These are phyloP conservation scores for Podospora conica DNA, from an alignment of 495 filamentous ascomycete genomes.

Conservation along the genomic window DNA sequence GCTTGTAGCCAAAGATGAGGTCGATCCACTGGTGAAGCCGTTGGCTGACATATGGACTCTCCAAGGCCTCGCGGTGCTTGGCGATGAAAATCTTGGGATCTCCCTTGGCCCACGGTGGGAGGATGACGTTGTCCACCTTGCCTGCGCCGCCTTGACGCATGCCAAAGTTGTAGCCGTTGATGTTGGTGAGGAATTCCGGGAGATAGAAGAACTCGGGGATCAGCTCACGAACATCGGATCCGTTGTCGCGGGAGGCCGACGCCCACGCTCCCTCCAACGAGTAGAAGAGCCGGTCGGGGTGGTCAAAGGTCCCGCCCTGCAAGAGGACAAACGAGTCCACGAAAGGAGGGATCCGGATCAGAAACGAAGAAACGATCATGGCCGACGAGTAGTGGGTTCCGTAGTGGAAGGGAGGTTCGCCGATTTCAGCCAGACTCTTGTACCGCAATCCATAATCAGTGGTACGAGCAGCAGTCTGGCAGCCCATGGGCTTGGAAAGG, in stretches of 20 bases:
- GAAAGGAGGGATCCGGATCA: constrained; percentile 92
- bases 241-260: constrained; percentile 83
- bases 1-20: constrained; percentile 89
- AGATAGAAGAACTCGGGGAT: constrained; percentile 97
- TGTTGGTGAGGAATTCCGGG: constrained; percentile 85
- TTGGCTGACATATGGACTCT: constrained; percentile 88
- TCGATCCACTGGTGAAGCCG: constrained; percentile 95
- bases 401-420: constrained; percentile 88
- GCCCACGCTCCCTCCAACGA: constrained; percentile 88
- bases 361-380: constrained; percentile 95
- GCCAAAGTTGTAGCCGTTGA: constrained; percentile 91
- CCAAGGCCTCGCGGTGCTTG: constrained; percentile 88
- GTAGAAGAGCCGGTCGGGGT: constrained; percentile 91
- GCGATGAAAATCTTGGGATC: constrained; percentile 94
- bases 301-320: constrained; percentile 94
- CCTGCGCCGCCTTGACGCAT: constrained; percentile 71
- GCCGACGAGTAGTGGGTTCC: constrained; percentile 98
- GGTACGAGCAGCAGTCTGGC: constrained; percentile 71
- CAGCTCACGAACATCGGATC: constrained; percentile 87
- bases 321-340: constrained; percentile 95
- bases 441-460: constrained; percentile 76
- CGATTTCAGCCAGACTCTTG: constrained; percentile 85
- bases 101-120: constrained; percentile 95
- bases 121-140: constrained; percentile 70
- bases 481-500: constrained; percentile 92